Evolutionary conservation across 1,284 basidiomycete species (phyloP).

Genomic region (Pseudozyma pruni): DNA sequence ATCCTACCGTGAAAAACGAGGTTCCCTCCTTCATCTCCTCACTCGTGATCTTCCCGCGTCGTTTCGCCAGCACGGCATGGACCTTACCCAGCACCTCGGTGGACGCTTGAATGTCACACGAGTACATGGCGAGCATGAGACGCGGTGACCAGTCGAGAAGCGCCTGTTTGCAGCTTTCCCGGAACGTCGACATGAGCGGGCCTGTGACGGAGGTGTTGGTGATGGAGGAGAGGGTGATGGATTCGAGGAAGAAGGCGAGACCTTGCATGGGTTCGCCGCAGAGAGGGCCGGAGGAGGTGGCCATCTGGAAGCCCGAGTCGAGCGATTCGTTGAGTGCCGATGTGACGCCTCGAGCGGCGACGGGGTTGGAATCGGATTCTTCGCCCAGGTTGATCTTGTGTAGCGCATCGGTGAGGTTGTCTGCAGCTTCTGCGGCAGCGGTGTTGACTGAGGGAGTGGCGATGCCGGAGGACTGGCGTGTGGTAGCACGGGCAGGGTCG

Average conservation of each 20-base stretch:
- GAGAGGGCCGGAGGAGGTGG: slow-evolving; percentile 90
- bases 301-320: slow-evolving; percentile 94
- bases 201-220: slow-evolving; percentile 82
- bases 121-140: slow-evolving; percentile 97
- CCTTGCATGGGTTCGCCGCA: slow-evolving; percentile 96
- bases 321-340: slow-evolving; percentile 71
- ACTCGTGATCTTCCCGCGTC: slow-evolving; percentile 88
- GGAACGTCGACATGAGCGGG: slow-evolving; percentile 85
- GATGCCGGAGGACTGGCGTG: slow-evolving; percentile 25
- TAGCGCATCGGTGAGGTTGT: slow-evolving; percentile 31
- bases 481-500: slow-evolving; percentile 24
- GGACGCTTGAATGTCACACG: slow-evolving; percentile 97
- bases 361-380: too few species aligned
- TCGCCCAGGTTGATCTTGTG: slow-evolving; percentile 24
- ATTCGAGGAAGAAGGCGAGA: slow-evolving; percentile 89
- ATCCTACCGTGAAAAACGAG: slow-evolving; percentile 89
- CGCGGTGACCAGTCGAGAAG: slow-evolving; percentile 97
- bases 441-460: slow-evolving; percentile 21
- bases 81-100: slow-evolving; percentile 98
- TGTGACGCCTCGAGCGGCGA: too few species aligned
- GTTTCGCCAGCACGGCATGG: slow-evolving; percentile 90
- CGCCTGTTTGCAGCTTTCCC: slow-evolving; percentile 87
- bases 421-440: slow-evolving; percentile 1
- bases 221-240: slow-evolving; percentile 68
- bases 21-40: slow-evolving; percentile 99